Base-by-base conservation (phyloP, 164 flowering plant genomes). In the Piper longum region DNA sequence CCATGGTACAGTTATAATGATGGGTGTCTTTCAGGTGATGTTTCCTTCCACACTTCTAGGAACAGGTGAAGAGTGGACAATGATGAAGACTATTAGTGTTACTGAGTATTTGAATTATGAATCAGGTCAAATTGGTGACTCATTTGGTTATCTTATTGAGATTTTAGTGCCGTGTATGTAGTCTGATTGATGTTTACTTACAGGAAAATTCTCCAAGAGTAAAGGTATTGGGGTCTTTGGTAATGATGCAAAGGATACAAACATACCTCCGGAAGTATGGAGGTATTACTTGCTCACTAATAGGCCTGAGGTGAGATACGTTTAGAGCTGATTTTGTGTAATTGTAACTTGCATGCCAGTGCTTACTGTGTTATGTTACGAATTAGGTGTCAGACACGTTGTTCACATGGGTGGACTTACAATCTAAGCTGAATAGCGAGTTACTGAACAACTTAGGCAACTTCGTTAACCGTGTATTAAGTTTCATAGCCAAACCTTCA, bases 151-250 rank as follows among this genome's bases (percentile, higher is more conserved):
- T 16, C 17, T 16, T 55, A 26, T 17, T 55, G n/a, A 16, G 4
- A 17, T 16, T 5, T 55, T 55, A 16, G 19, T 16, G 13, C 5
- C 17, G 17, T 13, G n/a, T 55, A 13, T 2, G 36, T 43, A 42
- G 63, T 61, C 44, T 42, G 63, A 16, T 39, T 41, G 54, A 42
- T 7, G 13, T 61, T 51, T 48, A 17, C 61, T 43, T 77, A 57
- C 78, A 93, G 98, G 81, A 16, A 78, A 78, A 64, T 78, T 78
- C 62, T 78, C 81, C 57, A 93, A 90, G 80, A 93, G 96, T 64
- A 85, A 90, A 66, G 98, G 98, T 41, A 60, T 90, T 26, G 97
- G 97, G 62, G 92, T 90, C 61, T 93, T 93, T 77, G 98, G 98
- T 9, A 90, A 88, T 80, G 97, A 90, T 80, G 98, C 81, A 56